Percentiles rank a stretch among this genome's conserved stretches.
Evolutionary conservation across 208 protist species (phyloP).

Genomic region (Leishmania amazonensis): DNA sequence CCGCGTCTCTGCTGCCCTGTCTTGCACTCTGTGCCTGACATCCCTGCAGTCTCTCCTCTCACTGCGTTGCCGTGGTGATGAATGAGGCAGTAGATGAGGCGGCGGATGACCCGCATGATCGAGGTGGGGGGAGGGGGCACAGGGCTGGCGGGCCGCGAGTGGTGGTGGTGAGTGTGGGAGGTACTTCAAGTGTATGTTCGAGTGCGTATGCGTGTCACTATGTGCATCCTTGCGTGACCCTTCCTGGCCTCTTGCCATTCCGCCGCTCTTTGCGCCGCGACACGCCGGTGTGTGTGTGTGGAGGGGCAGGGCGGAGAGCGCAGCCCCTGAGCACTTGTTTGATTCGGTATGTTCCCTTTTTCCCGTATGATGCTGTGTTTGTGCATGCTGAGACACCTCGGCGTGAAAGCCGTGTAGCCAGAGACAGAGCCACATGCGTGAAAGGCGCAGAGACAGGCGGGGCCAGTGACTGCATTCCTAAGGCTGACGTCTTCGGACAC

Average conservation of each 20-base stretch:
- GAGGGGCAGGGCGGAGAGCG: too few relatives aligned
- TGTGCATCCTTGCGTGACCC: conserved; percentile 1
- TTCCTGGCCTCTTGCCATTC: background rate
- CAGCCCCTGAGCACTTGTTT: background rate
- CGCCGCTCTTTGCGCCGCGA: background rate
- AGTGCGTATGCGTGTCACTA: background rate
- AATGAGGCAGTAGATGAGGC: background rate
- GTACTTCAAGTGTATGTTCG: background rate
- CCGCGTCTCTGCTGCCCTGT: background rate
- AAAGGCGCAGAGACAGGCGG: background rate
- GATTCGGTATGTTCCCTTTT: background rate
- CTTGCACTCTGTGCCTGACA: background rate
- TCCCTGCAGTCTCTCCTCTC: background rate
- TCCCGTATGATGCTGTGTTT: background rate
- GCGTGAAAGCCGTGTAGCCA: background rate
- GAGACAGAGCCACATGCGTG: background rate
- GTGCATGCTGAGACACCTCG: background rate
- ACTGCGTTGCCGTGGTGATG: background rate
- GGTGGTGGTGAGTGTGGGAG: background rate
- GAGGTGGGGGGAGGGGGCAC: background rate
- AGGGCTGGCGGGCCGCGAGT: background rate
- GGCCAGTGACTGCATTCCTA: background rate
- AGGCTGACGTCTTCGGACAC: background rate
- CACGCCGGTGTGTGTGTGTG: background rate
- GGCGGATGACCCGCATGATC: background rate